Evolutionary conservation across 768 basidiomycete genomes (phyloP).

Genomic region (Cantharellus anzutake): DNA sequence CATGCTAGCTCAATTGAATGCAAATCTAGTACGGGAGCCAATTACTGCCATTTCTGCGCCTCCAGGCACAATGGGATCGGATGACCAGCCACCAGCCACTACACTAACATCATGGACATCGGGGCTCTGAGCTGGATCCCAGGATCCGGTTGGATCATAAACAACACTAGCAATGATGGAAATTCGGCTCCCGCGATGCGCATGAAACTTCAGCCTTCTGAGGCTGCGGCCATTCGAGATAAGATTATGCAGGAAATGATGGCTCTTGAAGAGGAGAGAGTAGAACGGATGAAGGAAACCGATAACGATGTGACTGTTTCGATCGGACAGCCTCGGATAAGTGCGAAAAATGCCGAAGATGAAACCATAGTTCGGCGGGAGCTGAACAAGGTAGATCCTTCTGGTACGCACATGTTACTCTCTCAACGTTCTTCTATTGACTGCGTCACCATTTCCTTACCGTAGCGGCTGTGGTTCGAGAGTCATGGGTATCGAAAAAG

Average conservation of each 20-base stretch:
- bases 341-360: slow-evolving; percentile 56
- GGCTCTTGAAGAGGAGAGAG: slow-evolving; percentile 86
- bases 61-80: not conserved
- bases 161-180: not conserved
- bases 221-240: slow-evolving; percentile 80
- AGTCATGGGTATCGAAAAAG: slow-evolving; percentile 91
- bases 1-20: slow-evolving; percentile 93
- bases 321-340: slow-evolving; percentile 12
- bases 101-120: slow-evolving; percentile 9
- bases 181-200: slow-evolving; percentile 24
- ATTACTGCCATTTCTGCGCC: slow-evolving; percentile 12
- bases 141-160: slow-evolving; percentile 21
- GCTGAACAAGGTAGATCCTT: slow-evolving; percentile 87
- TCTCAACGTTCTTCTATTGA: not conserved
- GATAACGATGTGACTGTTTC: slow-evolving; percentile 5
- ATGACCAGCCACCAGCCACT: not conserved
- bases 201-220: slow-evolving; percentile 57
- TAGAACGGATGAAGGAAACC: slow-evolving; percentile 58
- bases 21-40: slow-evolving; percentile 45
- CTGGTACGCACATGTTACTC: slow-evolving; percentile 24
- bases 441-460: not conserved
- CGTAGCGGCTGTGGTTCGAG: slow-evolving; percentile 70
- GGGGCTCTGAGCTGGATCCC: slow-evolving; percentile 31
- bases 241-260: slow-evolving; percentile 99
- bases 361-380: slow-evolving; percentile 87